phyloP scores from a whole-genome alignment of 345 rosid species.

The Kernera saxatilis region DNA sequence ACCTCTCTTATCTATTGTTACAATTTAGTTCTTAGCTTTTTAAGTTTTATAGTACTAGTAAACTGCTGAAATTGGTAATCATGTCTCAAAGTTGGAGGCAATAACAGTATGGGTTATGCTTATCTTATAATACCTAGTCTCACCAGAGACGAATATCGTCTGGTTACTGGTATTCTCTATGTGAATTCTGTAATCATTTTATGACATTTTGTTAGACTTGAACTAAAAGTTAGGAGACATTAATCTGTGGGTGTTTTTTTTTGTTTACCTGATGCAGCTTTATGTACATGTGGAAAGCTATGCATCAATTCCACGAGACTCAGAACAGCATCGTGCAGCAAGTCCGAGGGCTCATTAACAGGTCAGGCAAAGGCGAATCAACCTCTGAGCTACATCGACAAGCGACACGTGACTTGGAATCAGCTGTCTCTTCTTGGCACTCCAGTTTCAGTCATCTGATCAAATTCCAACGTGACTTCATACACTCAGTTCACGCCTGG shows the following conservation, averaged over 20 bases:
- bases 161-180: not conserved
- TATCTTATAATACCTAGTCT: not conserved
- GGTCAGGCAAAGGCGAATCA: slow-evolving; percentile 62
- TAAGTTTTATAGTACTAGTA: not conserved
- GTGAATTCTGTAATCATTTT: not conserved
- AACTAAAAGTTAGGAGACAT: not conserved
- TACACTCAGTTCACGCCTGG: slow-evolving; percentile 73
- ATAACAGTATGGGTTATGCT: not conserved
- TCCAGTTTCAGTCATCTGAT: slow-evolving; percentile 70
- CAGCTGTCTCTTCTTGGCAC: slow-evolving; percentile 85
- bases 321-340: slow-evolving; percentile 86
- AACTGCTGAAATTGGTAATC: not conserved
- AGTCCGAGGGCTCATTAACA: slow-evolving; percentile 78
- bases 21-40: not conserved
- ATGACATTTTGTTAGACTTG: not conserved
- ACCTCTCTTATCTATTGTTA: not conserved
- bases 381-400: slow-evolving; percentile 88
- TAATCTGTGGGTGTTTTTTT: not conserved
- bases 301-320: slow-evolving; percentile 82
- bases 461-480: slow-evolving; percentile 78
- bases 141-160: not conserved
- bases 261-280: slow-evolving; percentile 45
- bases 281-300: slow-evolving; percentile 93
- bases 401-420: slow-evolving; percentile 87
- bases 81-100: not conserved